Base-by-base conservation (phyloP, 192 early-diverging fungal species). In the Oehlia diaphana region DNA sequence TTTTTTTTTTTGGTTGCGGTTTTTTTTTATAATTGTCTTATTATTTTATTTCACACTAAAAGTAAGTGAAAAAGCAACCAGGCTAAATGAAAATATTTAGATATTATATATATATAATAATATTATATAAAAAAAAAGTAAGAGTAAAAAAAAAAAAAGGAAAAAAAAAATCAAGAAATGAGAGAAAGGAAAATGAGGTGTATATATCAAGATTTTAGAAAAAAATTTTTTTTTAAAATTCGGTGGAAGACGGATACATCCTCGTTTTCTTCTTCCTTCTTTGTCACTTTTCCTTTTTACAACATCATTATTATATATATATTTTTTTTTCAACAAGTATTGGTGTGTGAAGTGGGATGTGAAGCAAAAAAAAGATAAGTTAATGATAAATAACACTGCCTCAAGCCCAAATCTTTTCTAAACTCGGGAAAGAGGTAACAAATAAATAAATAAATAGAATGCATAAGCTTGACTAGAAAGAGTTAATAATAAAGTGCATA, bases 221-320 rank as follows among this genome's bases (percentile, higher is more conserved):
- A 28, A 65, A 21, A 65, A 65, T 44, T 39, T 37, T 37, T 37
- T 37, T 37, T 69, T 69, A 69, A 70, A 70, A 70, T 70, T 39
- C 35, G 37, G 35, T 39, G 21, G 68, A 37, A 13, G 13, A 70
- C 37, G 68, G 37, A 70, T 58, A 42, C 37, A 10, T 39, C 68
- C 68, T 70, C 68, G 68, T 70, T 70, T 42, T 42, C 14, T 70
- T 19, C 68, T 70, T 44, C 68, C 68, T 70, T 70, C 68, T 70
- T 70, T 70, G 37, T 70, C 68, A 33, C 21, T 39, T 70, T 42
- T 70, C 67, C 68, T 42, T 70, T 70, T 21, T 31, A 21, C 31
- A 39, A 3, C 37, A 35, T 19, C 35, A 70, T 70, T 70, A 70
- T 39, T 70, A 39, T 70, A 69, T 69, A 70, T 39, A 37, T 69